Evolutionary conservation across 352 stramenopile genomes (phyloP).

Genomic region (Pythium inflatum): DNA sequence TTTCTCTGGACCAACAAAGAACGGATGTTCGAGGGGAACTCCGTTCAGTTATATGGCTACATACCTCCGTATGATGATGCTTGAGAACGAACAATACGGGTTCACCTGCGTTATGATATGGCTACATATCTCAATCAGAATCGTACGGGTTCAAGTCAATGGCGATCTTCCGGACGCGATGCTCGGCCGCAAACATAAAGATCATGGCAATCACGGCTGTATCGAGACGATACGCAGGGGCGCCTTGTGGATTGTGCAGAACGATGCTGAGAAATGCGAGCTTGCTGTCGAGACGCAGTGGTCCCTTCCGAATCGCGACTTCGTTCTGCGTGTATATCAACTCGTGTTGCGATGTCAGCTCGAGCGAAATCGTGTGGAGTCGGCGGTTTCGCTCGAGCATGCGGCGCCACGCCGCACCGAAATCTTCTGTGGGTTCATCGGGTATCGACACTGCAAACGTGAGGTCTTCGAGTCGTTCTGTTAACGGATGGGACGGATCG

Average conservation of each 20-base stretch:
- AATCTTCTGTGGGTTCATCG: neutral
- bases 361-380: neutral
- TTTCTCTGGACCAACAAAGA: neutral
- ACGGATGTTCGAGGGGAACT: neutral
- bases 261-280: conserved; percentile 6
- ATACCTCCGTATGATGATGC: no score
- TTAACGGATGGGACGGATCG: neutral
- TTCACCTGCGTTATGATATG: neutral
- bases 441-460: neutral
- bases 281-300: neutral
- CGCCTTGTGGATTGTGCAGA: no score
- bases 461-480: neutral
- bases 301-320: neutral
- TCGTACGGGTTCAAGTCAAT: neutral
- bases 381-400: neutral
- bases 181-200: neutral
- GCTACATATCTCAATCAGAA: neutral
- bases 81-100: neutral
- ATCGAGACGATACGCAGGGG: neutral
- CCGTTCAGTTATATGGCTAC: no score
- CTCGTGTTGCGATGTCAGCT: neutral
- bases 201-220: neutral
- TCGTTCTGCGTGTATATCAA: neutral
- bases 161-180: neutral
- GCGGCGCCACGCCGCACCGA: neutral